Conservation (phyloP, 75 land plant species). For the Cunninghamia lanceolata region DNA sequence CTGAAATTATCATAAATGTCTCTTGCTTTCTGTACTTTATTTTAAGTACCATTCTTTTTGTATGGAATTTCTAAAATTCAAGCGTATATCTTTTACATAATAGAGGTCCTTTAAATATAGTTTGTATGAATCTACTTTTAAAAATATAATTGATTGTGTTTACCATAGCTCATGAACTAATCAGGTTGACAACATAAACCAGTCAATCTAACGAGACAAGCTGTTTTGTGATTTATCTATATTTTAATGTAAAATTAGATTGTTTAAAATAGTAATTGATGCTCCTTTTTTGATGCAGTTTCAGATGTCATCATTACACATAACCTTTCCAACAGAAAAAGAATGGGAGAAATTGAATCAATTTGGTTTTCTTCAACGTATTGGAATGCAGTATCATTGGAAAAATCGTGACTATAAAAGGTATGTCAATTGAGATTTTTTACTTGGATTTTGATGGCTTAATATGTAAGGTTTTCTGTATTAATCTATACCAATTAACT, state of each 20-base stretch:
- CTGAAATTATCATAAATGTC: not conserved
- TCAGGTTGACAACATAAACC: not conserved
- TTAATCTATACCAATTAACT: not conserved
- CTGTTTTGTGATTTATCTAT: not conserved
- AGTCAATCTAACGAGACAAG: not conserved
- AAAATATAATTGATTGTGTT: not conserved
- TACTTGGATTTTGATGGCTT: not conserved
- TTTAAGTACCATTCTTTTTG: not conserved
- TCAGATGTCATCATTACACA: slow-evolving; percentile 85
- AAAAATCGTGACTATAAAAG: slow-evolving; percentile 76
- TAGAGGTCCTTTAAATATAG: not conserved
- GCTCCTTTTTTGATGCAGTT: slow-evolving; percentile 41
- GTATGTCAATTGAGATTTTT: slow-evolving; percentile 17
- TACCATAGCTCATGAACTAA: not conserved
- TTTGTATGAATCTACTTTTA: not conserved
- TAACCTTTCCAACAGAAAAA: slow-evolving; percentile 79
- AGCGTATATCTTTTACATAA: not conserved
- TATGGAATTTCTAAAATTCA: not conserved
- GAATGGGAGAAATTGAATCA: slow-evolving; percentile 69
- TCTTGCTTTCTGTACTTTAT: not conserved
- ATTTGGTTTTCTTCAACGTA: slow-evolving; percentile 79
- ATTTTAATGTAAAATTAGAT: not conserved
- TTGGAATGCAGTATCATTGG: slow-evolving; percentile 99
- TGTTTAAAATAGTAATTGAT: not conserved
- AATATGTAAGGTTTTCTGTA: not conserved